phyloP scores from a whole-genome alignment of 805 yeast genomes.

The Starmerella apis region DNA sequence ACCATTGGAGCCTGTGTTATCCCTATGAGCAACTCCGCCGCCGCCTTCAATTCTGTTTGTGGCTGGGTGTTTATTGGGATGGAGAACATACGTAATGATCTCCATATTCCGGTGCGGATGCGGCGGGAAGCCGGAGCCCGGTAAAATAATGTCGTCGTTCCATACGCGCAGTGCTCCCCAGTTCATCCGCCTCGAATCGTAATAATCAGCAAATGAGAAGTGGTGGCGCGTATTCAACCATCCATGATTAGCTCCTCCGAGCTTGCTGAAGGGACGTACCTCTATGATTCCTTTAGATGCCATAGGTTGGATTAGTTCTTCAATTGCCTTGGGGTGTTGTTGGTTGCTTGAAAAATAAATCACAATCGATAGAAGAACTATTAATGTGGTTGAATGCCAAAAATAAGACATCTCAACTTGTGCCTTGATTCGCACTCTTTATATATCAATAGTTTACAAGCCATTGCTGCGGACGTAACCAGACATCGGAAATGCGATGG shows the following conservation, averaged over 20 bases:
- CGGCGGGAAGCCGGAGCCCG: conserved; percentile 21
- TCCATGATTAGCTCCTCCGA: conserved; percentile 21
- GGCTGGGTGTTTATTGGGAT: conserved; percentile 15
- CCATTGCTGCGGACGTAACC: conserved; percentile 7
- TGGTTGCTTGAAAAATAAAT: not conserved
- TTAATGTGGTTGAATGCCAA: conserved; percentile 1
- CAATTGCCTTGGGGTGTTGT: not conserved
- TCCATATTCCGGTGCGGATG: conserved; percentile 23
- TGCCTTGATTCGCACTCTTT: not conserved
- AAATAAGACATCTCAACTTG: not conserved
- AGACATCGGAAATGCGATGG: conserved; percentile 1
- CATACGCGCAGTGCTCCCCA: conserved; percentile 23
- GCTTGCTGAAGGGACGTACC: conserved; percentile 16
- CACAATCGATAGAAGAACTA: not conserved
- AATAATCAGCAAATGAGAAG: conserved; percentile 21
- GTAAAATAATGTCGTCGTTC: conserved; percentile 19
- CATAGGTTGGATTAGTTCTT: conserved; percentile 1
- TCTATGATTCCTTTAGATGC: conserved; percentile 7
- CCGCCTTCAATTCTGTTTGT: conserved; percentile 18
- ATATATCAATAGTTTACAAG: not conserved
- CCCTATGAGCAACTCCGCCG: conserved; percentile 18
- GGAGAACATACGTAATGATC: conserved; percentile 16
- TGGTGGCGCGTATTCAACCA: conserved; percentile 22
- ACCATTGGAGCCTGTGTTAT: conserved; percentile 20
- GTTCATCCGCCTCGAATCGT: conserved; percentile 19